Evolutionary conservation across 495 filamentous ascomycete genomes (phyloP).

Genomic region (Penicillium nucicola): DNA sequence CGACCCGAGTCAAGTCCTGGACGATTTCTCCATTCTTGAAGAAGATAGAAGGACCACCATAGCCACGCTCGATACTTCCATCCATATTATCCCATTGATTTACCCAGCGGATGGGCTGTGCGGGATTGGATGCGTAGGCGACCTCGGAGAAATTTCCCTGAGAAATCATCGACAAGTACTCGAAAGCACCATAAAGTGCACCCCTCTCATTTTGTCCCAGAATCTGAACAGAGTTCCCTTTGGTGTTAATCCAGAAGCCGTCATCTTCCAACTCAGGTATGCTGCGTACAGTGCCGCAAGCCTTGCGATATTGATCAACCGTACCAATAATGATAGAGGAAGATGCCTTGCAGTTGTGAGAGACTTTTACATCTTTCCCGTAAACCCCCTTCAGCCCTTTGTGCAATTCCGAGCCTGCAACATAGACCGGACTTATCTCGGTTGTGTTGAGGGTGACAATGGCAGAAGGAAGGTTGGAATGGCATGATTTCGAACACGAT

Average conservation of each 20-base stretch:
- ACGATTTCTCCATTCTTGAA: conserved; percentile 54
- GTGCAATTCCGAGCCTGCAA: conserved; percentile 57
- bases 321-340: conserved; percentile 57
- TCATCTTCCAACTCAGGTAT: conserved; percentile 53
- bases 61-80: conserved; percentile 67
- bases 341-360: conserved; percentile 16
- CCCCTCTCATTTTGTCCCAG: conserved; percentile 66
- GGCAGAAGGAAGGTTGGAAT: conserved; percentile 36
- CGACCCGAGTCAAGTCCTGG: conserved; percentile 54
- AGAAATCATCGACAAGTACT: conserved; percentile 62
- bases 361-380: conserved; percentile 38
- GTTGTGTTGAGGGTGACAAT: conserved; percentile 56
- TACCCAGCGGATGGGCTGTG: conserved; percentile 63
- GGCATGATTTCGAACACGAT: conserved; percentile 33
- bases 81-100: conserved; percentile 77
- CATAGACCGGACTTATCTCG: conserved; percentile 51
- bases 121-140: conserved; percentile 52
- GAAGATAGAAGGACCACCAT: conserved; percentile 68
- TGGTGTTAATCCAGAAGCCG: conserved; percentile 58
- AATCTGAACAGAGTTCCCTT: conserved; percentile 49
- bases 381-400: conserved; percentile 55
- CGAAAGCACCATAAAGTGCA: conserved; percentile 66
- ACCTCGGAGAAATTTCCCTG: conserved; percentile 59
- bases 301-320: conserved; percentile 43
- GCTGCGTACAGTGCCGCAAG: conserved; percentile 27